phyloP scores from a whole-genome alignment of 768 basidiomycete genomes.

The Collybiopsis confluens region DNA sequence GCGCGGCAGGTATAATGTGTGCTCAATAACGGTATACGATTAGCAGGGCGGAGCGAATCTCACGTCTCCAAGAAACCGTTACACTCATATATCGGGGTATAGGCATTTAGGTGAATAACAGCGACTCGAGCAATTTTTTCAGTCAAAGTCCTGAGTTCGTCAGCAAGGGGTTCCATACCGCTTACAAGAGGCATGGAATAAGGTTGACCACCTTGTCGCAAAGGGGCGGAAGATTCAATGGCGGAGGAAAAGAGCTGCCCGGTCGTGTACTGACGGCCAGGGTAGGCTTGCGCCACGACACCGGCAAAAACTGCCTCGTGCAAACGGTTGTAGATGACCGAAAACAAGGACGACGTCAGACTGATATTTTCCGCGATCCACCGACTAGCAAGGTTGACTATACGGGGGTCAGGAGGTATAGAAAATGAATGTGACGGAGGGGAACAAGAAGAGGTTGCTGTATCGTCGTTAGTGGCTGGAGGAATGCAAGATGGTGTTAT shows the following conservation, averaged over 20 bases:
- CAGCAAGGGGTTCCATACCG: conserved; percentile 69
- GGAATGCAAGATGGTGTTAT: conserved; percentile 3
- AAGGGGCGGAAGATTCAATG: conserved; percentile 7
- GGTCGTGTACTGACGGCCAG: conserved; percentile 34
- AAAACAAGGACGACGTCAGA: conserved; percentile 51
- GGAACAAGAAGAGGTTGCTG: conserved; percentile 9
- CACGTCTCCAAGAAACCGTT: conserved; percentile 45
- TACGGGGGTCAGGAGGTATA: conserved; percentile 43
- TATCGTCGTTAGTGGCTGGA: background rate
- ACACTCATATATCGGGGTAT: conserved; percentile 72
- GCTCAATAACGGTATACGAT: no score
- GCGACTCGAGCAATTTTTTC: conserved; percentile 72
- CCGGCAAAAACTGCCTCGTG: conserved; percentile 59
- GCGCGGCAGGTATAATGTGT: no score
- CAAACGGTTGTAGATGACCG: conserved; percentile 58
- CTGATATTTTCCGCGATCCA: conserved; percentile 73
- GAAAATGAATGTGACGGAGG: conserved; percentile 19
- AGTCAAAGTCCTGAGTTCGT: conserved; percentile 65
- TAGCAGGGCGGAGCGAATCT: background rate
- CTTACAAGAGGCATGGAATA: conserved; percentile 25
- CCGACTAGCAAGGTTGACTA: conserved; percentile 57
- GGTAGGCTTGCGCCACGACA: conserved; percentile 52
- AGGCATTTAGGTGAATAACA: conserved; percentile 70
- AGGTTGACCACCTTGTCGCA: conserved; percentile 7
- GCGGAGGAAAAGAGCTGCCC: conserved; percentile 17